Conservation (phyloP, 164 flowering plant species). For the Litsea cubeba region DNA sequence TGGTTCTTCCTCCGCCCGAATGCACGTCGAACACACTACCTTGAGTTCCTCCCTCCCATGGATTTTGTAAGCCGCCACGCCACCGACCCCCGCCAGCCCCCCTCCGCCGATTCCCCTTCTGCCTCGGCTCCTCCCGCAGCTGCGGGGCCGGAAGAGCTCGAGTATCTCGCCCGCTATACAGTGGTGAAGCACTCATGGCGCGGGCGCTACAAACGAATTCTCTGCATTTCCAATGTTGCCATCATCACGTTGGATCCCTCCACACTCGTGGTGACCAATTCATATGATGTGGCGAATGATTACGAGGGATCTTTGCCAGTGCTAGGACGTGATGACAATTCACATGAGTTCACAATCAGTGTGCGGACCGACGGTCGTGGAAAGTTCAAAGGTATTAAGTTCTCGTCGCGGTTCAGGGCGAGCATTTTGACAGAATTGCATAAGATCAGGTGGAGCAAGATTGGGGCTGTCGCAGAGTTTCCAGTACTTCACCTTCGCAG, state of each 20-base stretch:
- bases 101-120: slow-evolving; percentile 16
- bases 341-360: slow-evolving; percentile 66
- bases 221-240: slow-evolving; percentile 58
- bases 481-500: slow-evolving; percentile 78
- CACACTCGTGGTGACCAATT: slow-evolving; percentile 75
- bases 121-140: slow-evolving; percentile 18
- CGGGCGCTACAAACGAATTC: slow-evolving; percentile 88
- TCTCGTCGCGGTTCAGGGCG: slow-evolving; percentile 70
- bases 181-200: slow-evolving; percentile 99
- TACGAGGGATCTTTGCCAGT: slow-evolving; percentile 73
- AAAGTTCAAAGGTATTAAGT: slow-evolving; percentile 75
- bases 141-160: slow-evolving; percentile 67
- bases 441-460: slow-evolving; percentile 49
- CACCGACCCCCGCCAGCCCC: slow-evolving; percentile 18
- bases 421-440: slow-evolving; percentile 89
- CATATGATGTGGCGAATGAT: slow-evolving; percentile 65
- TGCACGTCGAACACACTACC: slow-evolving; percentile 53
- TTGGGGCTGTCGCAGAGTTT: slow-evolving; percentile 63
- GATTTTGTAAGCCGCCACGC: slow-evolving; percentile 56
- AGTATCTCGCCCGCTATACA: slow-evolving; percentile 79
- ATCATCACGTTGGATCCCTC: slow-evolving; percentile 81
- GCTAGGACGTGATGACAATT: slow-evolving; percentile 71
- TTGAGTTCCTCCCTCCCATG: slow-evolving; percentile 61
- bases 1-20: slow-evolving; percentile 57
- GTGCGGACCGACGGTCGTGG: slow-evolving; percentile 91